A percentile compares a stretch with the other conserved stretches of the same genome.
These are phyloP conservation scores for Paramecium sonneborni DNA, from an alignment of 73 alveolate genomes.

Conservation along the genomic window DNA sequence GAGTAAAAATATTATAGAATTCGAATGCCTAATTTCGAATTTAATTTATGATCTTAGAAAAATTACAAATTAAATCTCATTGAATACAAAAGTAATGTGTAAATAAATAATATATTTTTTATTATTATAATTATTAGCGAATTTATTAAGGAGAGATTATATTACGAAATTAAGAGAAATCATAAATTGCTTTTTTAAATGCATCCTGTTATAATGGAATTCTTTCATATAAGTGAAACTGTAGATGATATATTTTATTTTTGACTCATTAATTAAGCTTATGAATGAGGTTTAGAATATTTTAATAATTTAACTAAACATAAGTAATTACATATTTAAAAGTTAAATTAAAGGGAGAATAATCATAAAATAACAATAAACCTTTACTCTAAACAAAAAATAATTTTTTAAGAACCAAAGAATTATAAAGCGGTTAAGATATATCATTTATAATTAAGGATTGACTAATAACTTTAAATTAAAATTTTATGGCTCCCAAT, in stretches of 20 bases:
- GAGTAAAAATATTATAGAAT: neutral
- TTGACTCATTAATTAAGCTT: neutral
- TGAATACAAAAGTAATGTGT: neutral
- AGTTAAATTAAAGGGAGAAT: neutral
- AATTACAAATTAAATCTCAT: neutral
- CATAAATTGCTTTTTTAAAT: neutral
- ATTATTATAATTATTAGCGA: neutral
- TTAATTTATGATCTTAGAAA: neutral
- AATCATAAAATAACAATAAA: neutral
- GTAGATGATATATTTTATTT: neutral
- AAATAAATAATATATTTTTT: neutral
- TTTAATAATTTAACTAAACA: neutral
- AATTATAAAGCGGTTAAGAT: neutral
- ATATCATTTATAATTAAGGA: neutral
- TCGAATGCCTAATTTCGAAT: neutral
- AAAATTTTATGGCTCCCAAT: neutral
- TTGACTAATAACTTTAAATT: neutral
- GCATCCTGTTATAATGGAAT: neutral
- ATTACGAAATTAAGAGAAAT: neutral
- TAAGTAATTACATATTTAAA: neutral
- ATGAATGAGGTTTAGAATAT: slow-evolving; percentile 3
- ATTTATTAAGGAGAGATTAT: neutral
- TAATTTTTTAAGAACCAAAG: neutral
- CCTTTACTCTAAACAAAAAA: neutral
- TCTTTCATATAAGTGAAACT: neutral